phyloP scores from a whole-genome alignment of 371 early-diverging fungal genomes.

The Cokeromyces recurvatus region DNA sequence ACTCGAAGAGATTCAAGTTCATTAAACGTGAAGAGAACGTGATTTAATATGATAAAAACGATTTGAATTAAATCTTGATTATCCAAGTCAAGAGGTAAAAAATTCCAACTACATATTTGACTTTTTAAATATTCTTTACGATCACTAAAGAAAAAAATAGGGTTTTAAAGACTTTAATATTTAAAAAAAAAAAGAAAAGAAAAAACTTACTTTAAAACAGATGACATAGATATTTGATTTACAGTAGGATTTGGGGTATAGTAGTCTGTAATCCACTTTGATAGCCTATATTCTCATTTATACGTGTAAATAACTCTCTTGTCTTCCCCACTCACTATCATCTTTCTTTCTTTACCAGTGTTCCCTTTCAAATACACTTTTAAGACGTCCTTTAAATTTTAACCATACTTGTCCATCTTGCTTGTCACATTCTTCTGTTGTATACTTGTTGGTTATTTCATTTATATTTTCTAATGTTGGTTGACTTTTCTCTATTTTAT shows the following conservation, averaged over 20 bases:
- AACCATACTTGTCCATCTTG: constrained; percentile 24
- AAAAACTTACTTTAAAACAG: constrained; percentile 13
- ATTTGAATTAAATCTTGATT: constrained; percentile 61
- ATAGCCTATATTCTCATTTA: constrained; percentile 20
- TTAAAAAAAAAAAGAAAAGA: no score
- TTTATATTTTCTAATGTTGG: neutral
- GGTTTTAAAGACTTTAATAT: no score
- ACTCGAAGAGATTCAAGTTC: constrained; percentile 53
- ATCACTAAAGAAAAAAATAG: constrained; percentile 20
- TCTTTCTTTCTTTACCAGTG: constrained; percentile 19
- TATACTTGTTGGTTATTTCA: neutral
- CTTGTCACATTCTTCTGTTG: neutral
- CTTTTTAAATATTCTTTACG: constrained; percentile 36
- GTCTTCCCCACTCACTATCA: neutral
- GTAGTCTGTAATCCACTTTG: constrained; percentile 27
- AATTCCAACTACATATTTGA: constrained; percentile 58
- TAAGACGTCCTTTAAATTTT: constrained; percentile 29
- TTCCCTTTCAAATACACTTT: constrained; percentile 34
- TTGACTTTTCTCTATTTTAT: constrained; percentile 6
- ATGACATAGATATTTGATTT: constrained; percentile 14
- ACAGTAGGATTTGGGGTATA: constrained; percentile 34
- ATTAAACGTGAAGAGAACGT: constrained; percentile 44
- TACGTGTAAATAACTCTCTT: neutral
- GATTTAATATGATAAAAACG: constrained; percentile 56
- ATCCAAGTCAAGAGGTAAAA: constrained; percentile 56